A percentile compares a stretch with the other conserved stretches of the same genome.
phyloP scores from a whole-genome alignment of 148 eudicot species.

The Arctostaphylos glauca region DNA sequence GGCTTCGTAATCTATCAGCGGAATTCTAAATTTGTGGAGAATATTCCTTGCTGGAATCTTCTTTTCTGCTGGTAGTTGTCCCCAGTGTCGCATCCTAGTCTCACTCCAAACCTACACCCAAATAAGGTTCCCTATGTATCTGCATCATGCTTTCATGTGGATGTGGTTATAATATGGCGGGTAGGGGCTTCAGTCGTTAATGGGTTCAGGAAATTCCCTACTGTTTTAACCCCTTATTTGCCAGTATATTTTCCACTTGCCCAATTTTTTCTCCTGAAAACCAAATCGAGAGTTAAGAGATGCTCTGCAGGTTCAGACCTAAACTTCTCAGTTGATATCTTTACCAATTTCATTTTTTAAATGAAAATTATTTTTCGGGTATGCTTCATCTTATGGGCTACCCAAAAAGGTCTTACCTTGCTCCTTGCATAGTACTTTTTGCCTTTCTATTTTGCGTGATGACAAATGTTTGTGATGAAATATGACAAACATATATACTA shows the following conservation, averaged over 20 bases:
- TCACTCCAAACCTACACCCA: not conserved
- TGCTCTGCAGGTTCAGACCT: not conserved
- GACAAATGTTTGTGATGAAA: not conserved
- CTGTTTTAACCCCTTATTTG: not conserved
- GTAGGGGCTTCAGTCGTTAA: not conserved
- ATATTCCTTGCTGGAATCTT: not conserved
- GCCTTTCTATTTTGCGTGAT: not conserved
- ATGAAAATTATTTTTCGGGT: not conserved
- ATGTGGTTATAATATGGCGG: not conserved
- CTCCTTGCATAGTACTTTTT: not conserved
- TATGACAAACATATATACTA: not conserved
- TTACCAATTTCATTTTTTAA: not conserved
- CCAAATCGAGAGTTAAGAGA: not conserved
- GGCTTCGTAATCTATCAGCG: not conserved
- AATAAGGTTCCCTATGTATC: not conserved
- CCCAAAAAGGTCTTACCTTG: not conserved
- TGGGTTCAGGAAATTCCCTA: not conserved
- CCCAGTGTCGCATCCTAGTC: not conserved
- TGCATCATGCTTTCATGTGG: not conserved
- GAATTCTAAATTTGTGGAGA: not conserved
- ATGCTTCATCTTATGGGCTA: too few species aligned
- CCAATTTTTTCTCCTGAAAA: not conserved
- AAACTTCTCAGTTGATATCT: not conserved
- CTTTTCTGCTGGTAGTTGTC: not conserved
- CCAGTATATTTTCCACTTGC: not conserved